Conservation (phyloP, 2,329 filamentous ascomycete genomes). For the Fusarium sp. region DNA sequence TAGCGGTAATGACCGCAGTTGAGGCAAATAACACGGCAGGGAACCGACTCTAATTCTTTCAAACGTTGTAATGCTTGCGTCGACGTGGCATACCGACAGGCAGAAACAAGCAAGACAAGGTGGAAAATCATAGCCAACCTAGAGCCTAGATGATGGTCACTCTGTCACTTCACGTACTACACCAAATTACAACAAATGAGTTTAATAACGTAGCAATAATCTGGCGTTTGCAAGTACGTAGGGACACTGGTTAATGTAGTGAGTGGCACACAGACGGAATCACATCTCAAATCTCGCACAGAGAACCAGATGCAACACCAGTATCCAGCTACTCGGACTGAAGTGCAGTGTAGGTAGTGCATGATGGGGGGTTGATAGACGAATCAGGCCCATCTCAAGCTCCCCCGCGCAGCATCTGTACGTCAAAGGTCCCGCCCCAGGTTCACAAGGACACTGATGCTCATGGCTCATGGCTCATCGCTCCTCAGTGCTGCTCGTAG, state of each 20-base stretch:
- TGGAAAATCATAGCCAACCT: conserved; percentile 19
- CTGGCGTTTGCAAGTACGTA: conserved; percentile 16
- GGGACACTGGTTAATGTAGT: conserved; percentile 20
- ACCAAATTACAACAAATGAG: conserved; percentile 4
- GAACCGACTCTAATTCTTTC: conserved; percentile 16
- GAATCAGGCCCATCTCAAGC: conserved; percentile 30
- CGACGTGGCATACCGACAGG: conserved; percentile 7
- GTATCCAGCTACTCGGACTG: conserved; percentile 35
- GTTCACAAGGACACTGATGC: conserved; percentile 13
- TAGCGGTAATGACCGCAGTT: conserved; percentile 10
- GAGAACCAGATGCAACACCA: conserved; percentile 26
- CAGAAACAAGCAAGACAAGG: conserved; percentile 1
- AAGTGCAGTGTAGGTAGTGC: conserved; percentile 7
- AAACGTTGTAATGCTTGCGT: conserved; percentile 17
- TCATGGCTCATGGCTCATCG: conserved; percentile 23
- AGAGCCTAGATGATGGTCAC: conserved; percentile 1
- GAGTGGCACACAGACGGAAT: conserved; percentile 8
- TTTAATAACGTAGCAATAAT: conserved; percentile 1
- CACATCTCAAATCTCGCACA: conserved; percentile 34
- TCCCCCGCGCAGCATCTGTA: conserved; percentile 42
- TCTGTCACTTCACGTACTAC: neutral
- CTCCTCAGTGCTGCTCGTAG: neutral
- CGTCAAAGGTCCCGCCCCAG: conserved; percentile 38
- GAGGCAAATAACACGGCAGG: conserved; percentile 25
- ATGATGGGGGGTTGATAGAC: conserved; percentile 28